Conservation (phyloP, 768 basidiomycete genomes). For the Dentipellis fragilis region DNA sequence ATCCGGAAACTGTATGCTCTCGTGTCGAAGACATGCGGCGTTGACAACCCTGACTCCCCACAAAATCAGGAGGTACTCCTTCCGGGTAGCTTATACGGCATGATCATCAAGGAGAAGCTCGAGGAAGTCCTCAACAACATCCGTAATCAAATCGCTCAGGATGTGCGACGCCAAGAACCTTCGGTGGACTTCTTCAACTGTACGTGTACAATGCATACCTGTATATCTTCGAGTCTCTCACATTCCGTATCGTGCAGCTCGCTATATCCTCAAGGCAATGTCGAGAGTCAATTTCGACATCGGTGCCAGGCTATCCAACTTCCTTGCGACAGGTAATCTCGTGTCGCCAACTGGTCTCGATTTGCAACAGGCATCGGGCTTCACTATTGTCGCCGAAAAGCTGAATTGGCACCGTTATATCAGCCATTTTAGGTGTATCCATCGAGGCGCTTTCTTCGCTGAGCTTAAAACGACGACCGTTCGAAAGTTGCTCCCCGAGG, state of each 20-base stretch:
- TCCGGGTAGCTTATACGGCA: constrained; percentile 85
- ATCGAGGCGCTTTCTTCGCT: constrained; percentile 98
- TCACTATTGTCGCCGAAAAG: constrained; percentile 98
- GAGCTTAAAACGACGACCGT: constrained; percentile 98
- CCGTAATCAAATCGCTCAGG: constrained; percentile 55
- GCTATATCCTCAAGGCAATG: constrained; percentile 71
- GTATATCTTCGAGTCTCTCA: not conserved
- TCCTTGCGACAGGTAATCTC: constrained; percentile 95
- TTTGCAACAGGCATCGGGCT: constrained; percentile 95
- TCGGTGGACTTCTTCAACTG: constrained; percentile 85
- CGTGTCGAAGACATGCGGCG: constrained; percentile 81
- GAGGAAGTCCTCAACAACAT: constrained; percentile 80
- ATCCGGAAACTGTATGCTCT: constrained; percentile 87
- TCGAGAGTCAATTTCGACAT: constrained; percentile 84
- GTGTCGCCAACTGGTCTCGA: constrained; percentile 93
- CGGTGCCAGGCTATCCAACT: constrained; percentile 82
- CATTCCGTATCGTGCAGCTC: constrained; percentile 34
- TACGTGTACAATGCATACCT: constrained; percentile 25
- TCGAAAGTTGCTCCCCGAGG: constrained; percentile 91
- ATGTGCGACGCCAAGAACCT: constrained; percentile 65
- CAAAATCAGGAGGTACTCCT: constrained; percentile 97
- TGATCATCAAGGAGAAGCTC: constrained; percentile 96
- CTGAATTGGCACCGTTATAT: constrained; percentile 98
- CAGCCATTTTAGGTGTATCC: constrained; percentile 95
- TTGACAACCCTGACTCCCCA: constrained; percentile 97